Conservation (phyloP, 2,329 filamentous ascomycete genomes). For the Stemphylium beticola region DNA sequence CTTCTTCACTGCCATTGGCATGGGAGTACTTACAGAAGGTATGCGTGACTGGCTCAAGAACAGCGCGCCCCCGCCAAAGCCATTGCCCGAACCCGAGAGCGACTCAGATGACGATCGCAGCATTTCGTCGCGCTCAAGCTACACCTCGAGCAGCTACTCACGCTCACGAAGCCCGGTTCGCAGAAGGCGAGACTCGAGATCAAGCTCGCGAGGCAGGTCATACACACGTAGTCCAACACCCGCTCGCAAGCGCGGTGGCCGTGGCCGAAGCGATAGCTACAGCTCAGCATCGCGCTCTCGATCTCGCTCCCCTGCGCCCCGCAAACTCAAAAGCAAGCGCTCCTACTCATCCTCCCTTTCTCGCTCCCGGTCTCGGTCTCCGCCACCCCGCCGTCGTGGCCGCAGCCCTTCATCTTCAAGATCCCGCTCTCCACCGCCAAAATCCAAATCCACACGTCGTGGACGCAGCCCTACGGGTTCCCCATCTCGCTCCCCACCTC, state of each 20-base stretch:
- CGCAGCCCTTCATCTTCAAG: slow-evolving; percentile 29
- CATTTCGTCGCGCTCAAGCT: slow-evolving; percentile 43
- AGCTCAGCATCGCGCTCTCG: slow-evolving; percentile 31
- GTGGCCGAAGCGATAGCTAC: slow-evolving; percentile 29
- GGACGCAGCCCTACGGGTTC: slow-evolving; percentile 26
- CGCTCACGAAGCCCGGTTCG: slow-evolving; percentile 33
- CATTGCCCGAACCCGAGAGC: slow-evolving; percentile 51
- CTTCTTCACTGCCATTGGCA: slow-evolving; percentile 97
- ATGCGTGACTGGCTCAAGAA: slow-evolving; percentile 92
- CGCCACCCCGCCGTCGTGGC: slow-evolving; percentile 31
- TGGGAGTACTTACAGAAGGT: slow-evolving; percentile 92
- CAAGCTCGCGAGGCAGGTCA: slow-evolving; percentile 37
- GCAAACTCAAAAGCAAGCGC: slow-evolving; percentile 24
- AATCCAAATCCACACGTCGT: slow-evolving; percentile 16
- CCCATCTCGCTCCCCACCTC: slow-evolving; percentile 7
- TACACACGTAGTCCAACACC: slow-evolving; percentile 40
- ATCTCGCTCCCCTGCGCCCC: slow-evolving; percentile 32
- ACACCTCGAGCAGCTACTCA: slow-evolving; percentile 37
- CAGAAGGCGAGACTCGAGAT: slow-evolving; percentile 29
- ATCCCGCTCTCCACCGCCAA: slow-evolving; percentile 27
- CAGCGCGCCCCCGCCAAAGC: slow-evolving; percentile 78
- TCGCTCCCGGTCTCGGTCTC: slow-evolving; percentile 31
- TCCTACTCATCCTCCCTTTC: slow-evolving; percentile 30
- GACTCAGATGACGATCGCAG: slow-evolving; percentile 44
- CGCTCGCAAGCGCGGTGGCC: slow-evolving; percentile 28